Evolutionary conservation across 1,139 yeast species (phyloP), one percentile per base, ranked within the genome.

Genomic region (Suhomyces bolitotheri): DNA sequence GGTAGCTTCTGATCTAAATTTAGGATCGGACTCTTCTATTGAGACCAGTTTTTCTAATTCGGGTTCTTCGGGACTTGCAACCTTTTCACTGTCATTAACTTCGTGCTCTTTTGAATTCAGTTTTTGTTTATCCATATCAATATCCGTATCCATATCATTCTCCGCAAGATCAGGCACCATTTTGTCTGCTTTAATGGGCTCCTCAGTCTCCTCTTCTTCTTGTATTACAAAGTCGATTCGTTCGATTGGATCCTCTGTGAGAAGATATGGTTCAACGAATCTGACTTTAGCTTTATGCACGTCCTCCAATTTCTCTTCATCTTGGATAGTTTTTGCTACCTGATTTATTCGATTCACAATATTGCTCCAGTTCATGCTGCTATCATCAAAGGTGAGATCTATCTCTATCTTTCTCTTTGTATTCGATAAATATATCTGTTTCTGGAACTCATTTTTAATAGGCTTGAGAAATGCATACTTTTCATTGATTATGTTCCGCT

Each of bases 201-300:
- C 31, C 16, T 40, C 36, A n/a, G 9, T 9, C 7, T 19, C 24
- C 7, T 26, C n/a, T 13, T 17, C 14, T 21, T 29, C 34, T 5
- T 35, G 39, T 13, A 54, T 26, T 12, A 44, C 42, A 35, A 72
- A 62, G 4, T 31, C 38, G 0, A 77, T 45, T 7, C 60, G 55
- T 37, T 78, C 82, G 3, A 77, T 56, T 0, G 81, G 71, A 7
- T 57, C 61, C 24, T 71, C 75, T 0, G 76, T 63, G 19, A 77
- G 61, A 14, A 63, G 51, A 45, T 82, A 80, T 0, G 76, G 73
- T 43, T 82, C 87, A 22, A 62, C 47, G 27, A 56, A 48, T 42
- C 60, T 69, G 7, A 63, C 41, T 34, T 63, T 67, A 7, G 65
- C 62, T 36, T 64, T 64, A 9, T 66, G 52, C 1, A 61, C 43